Evolutionary conservation across 108 stramenopile genomes (phyloP), one percentile per base, ranked within the genome.

Genomic region (Cyclotella kingstonii): DNA sequence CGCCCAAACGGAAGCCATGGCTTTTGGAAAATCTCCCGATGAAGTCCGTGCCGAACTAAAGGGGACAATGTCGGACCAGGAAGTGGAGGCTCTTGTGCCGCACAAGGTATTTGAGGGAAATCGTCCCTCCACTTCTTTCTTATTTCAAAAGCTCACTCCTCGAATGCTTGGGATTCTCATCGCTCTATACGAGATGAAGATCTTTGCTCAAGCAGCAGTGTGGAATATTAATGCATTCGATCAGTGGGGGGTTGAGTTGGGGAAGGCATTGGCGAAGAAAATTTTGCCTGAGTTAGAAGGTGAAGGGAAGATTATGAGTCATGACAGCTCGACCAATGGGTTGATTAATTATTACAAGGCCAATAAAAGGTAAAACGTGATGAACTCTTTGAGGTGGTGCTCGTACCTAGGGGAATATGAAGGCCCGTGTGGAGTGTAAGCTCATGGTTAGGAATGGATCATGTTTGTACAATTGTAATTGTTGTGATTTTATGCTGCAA

Each of bases 241-340:
- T 80, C 91, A 95, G 70, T 95, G 93, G 93, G 94, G 94, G 33
- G 93, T 97, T 17, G 89, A 96, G 84, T 92, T 98, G 38, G 98
- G 98, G 35, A 97, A 98, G 89, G 88, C 82, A 45, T 82, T 97
- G 42, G 98, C 98, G 29, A 90, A 82, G 81, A 79, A 59, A 22
- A 91, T 86, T 52, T 66, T 86, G 9, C 90, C 90, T n/a, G 89
- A 90, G 66, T 65, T 90, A 50, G 47, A 49, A 5, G 71, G 60
- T 26, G 25, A 25, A 4, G 82, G 33, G 5, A 66, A 81, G 10
- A 76, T 90, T 10, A 65, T 68, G 0, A 76, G 84, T 29, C 89
- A 90, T 53, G 89, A 90, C 44, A 84, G 81, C 53, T 90, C 89
- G 11, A 90, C 89, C 28, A 90, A 90, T 57, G 89, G 89, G 4